These are phyloP conservation scores for Pythium aphanidermatum DNA, from an alignment of 352 stramenopile species.

Conservation along the genomic window DNA sequence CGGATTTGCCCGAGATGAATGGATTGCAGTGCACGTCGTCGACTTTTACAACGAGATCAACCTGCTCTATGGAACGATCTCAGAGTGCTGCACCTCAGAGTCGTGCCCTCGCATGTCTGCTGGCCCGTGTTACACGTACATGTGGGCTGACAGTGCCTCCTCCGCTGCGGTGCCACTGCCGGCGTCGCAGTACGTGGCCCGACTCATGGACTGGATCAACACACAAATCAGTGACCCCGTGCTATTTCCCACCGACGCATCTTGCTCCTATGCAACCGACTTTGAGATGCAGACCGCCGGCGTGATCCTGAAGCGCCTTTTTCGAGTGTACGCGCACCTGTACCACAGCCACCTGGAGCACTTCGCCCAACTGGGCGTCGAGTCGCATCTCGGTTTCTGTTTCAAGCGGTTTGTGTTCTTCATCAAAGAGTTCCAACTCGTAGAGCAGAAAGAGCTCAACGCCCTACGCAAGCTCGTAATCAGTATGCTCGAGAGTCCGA, in stretches of 20 bases:
- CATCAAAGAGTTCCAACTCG: constrained; percentile 89
- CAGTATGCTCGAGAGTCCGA: constrained; percentile 9
- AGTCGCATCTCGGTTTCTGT: constrained; percentile 94
- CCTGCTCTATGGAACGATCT: constrained; percentile 87
- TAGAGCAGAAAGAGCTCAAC: constrained; percentile 93
- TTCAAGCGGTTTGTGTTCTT: constrained; percentile 98
- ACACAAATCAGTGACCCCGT: constrained; percentile 66
- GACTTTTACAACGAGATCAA: constrained; percentile 94
- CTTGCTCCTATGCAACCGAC: constrained; percentile 17
- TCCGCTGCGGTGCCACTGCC: constrained; percentile 45
- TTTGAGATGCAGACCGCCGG: constrained; percentile 22
- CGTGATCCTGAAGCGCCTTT: constrained; percentile 94
- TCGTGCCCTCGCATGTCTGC: constrained; percentile 70
- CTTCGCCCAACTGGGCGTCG: constrained; percentile 88
- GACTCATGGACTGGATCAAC: constrained; percentile 86
- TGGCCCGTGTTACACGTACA: constrained; percentile 83
- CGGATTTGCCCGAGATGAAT: constrained; percentile 53
- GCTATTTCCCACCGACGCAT: constrained; percentile 40
- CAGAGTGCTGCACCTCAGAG: constrained; percentile 64
- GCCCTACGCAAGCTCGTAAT: constrained; percentile 92
- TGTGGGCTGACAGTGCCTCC: constrained; percentile 70
- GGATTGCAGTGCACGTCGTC: constrained; percentile 71
- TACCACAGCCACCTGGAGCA: constrained; percentile 94
- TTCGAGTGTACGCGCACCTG: constrained; percentile 96
- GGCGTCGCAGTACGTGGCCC: constrained; percentile 79